Evolutionary conservation across 768 basidiomycete species (phyloP).

Genomic region (Pisolithus tinctorius): DNA sequence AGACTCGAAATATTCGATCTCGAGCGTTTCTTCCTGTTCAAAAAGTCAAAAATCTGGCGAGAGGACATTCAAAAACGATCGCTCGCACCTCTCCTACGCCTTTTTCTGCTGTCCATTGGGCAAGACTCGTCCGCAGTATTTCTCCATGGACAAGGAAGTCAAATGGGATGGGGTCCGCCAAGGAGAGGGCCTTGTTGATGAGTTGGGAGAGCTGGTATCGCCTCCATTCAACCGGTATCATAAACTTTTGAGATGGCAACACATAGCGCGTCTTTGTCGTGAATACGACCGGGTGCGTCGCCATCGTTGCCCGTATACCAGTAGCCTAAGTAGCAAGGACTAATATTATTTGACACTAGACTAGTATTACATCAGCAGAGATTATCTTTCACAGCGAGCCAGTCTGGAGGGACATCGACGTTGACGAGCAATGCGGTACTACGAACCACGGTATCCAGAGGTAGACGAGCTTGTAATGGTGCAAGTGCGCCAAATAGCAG

Average conservation of each 20-base stretch:
- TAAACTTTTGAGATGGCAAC: slow-evolving; percentile 82
- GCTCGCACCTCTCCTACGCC: slow-evolving; percentile 58
- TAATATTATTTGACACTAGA: background rate
- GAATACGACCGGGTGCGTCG: slow-evolving; percentile 53
- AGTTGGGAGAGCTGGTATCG: slow-evolving; percentile 97
- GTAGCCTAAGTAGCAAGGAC: background rate
- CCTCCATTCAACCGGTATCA: slow-evolving; percentile 86
- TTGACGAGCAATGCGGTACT: slow-evolving; percentile 71
- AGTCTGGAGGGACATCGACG: background rate
- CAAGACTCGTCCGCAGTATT: slow-evolving; percentile 63
- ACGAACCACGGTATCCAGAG: slow-evolving; percentile 89
- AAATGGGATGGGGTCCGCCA: slow-evolving; percentile 74
- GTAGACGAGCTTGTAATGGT: slow-evolving; percentile 99
- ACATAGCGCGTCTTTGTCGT: slow-evolving; percentile 68
- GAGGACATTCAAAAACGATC: background rate
- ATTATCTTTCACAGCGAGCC: background rate
- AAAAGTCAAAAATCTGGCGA: slow-evolving; percentile 2
- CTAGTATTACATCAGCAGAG: background rate
- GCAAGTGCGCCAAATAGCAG: slow-evolving; percentile 96
- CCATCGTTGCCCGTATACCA: background rate
- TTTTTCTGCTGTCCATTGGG: slow-evolving; percentile 67
- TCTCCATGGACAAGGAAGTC: slow-evolving; percentile 89
- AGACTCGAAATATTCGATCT: slow-evolving; percentile 89
- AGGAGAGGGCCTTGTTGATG: slow-evolving; percentile 86
- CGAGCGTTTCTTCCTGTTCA: slow-evolving; percentile 76